Percentiles rank a stretch among this genome's conserved stretches.
These are phyloP conservation scores for Symmetrospora coprosmae DNA, from an alignment of 768 basidiomycete genomes.

Conservation along the genomic window DNA sequence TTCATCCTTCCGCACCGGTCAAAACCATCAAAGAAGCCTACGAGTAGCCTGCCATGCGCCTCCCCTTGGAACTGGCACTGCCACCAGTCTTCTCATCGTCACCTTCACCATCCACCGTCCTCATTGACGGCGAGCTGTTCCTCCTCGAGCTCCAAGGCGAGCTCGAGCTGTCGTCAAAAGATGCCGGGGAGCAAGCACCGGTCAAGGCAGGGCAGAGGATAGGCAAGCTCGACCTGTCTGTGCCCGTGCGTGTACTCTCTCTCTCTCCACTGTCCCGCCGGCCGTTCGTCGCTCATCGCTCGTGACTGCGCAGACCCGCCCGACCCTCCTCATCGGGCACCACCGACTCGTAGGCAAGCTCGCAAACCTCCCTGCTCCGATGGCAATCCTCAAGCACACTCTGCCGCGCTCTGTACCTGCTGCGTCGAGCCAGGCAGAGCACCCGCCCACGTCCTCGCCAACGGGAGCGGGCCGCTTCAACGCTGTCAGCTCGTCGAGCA, in stretches of 20 bases:
- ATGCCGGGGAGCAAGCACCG: neutral
- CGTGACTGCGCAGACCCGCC: conserved; percentile 27
- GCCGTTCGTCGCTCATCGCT: neutral
- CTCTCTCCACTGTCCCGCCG: neutral
- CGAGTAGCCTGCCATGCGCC: too few relatives aligned
- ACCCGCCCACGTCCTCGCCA: neutral
- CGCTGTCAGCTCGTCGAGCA: too few relatives aligned
- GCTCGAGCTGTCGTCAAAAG: conserved; percentile 23
- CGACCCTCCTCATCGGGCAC: conserved; percentile 30
- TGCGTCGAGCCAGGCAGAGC: neutral
- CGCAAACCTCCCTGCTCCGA: conserved; percentile 27
- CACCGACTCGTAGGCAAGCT: conserved; percentile 31
- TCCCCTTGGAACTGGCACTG: neutral
- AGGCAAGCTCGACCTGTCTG: conserved; percentile 29
- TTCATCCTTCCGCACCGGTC: too few relatives aligned
- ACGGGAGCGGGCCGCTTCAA: neutral
- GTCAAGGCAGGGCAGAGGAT: conserved; percentile 21
- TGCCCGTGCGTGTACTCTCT: conserved; percentile 21
- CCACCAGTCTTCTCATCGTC: neutral
- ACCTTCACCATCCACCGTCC: conserved; percentile 11
- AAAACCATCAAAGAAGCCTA: too few relatives aligned
- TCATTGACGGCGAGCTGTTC: conserved; percentile 30
- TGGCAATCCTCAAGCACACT: conserved; percentile 30
- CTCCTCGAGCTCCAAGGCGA: conserved; percentile 31
- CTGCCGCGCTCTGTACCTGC: neutral